Evolutionary conservation across 2,329 filamentous ascomycete species (phyloP).

Genomic region (Venturiaceae sp.): DNA sequence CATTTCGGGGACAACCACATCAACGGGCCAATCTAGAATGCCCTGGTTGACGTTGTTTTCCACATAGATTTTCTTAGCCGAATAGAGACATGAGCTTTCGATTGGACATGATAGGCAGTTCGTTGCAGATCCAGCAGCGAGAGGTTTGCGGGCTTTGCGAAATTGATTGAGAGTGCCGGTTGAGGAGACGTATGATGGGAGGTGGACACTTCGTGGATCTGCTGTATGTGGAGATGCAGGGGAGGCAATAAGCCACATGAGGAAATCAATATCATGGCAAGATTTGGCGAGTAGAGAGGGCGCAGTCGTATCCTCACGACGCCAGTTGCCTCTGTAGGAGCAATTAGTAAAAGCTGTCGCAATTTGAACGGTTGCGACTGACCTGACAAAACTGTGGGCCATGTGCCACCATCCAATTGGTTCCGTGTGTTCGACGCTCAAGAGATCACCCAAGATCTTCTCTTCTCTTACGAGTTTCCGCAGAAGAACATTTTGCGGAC

Average conservation of each 20-base stretch:
- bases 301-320: slow-evolving; percentile 63
- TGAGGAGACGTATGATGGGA: slow-evolving; percentile 66
- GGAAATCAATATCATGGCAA: slow-evolving; percentile 89
- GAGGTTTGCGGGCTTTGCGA: slow-evolving; percentile 64
- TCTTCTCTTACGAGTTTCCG: slow-evolving; percentile 69
- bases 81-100: slow-evolving; percentile 71
- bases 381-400: slow-evolving; percentile 75
- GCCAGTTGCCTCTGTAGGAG: slow-evolving; percentile 69
- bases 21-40: slow-evolving; percentile 70
- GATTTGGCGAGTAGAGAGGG: slow-evolving; percentile 87
- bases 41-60: slow-evolving; percentile 54
- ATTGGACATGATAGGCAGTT: slow-evolving; percentile 78
- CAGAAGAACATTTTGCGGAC: slow-evolving; percentile 81
- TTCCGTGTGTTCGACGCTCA: slow-evolving; percentile 85
- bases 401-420: slow-evolving; percentile 97
- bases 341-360: not conserved
- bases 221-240: slow-evolving; percentile 38
- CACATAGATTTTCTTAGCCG: slow-evolving; percentile 73
- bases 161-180: slow-evolving; percentile 72
- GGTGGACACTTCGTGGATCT: slow-evolving; percentile 40
- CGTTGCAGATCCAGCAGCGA: slow-evolving; percentile 62
- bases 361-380: slow-evolving; percentile 11
- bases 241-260: slow-evolving; percentile 83
- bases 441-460: slow-evolving; percentile 68
- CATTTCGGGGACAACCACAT: slow-evolving; percentile 82